Base-by-base conservation (phyloP, 257 asterid genomes). In the Gentiana dahurica region DNA sequence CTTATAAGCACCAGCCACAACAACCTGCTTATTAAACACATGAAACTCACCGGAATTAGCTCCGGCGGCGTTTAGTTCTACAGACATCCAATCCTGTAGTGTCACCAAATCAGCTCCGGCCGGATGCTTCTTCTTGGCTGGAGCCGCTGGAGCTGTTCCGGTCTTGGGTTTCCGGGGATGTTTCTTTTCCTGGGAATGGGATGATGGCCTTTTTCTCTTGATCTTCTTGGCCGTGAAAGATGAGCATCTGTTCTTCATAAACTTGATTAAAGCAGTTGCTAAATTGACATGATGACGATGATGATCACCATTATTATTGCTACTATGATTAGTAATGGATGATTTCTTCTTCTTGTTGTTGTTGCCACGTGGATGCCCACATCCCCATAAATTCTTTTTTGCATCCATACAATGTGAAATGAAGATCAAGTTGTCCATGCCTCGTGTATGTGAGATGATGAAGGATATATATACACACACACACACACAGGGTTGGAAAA, bases 51-150 rank as follows among this genome's bases (percentile, higher is more conserved):
- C 54, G 6, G 39, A 52, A 10, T 9, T 46, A 53, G 1, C 44
- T 15, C 55, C 55, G 32, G 36, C 39, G 34, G 33, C 37, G 50
- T 49, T 46, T 12, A 84, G 86, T 9, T 84, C 81, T 12, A 75
- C 70, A 38, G 59, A 41, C 4, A 81, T 68, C 84, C 73, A 74
- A 33, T 81, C 79, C 24, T 24, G 24, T 24, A 24, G 24, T 24
- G 24, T 24, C 24, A 24, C 24, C 24, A 24, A 24, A 24, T 24
- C 24, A 24, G 24, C 24, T 24, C 24, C 24, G 24, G 24, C 24
- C 1, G 24, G 24, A 24, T 24, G 24, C 24, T 24, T 24, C 24
- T 24, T 24, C 24, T 24, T 24, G 24, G 24, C 24, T 24, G 24
- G 1, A 1, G 24, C 24, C 24, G 24, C 24, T 1, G 24, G 24